These are phyloP conservation scores for Geranium incanum DNA, from an alignment of 441 rosid species.

Conservation along the genomic window DNA sequence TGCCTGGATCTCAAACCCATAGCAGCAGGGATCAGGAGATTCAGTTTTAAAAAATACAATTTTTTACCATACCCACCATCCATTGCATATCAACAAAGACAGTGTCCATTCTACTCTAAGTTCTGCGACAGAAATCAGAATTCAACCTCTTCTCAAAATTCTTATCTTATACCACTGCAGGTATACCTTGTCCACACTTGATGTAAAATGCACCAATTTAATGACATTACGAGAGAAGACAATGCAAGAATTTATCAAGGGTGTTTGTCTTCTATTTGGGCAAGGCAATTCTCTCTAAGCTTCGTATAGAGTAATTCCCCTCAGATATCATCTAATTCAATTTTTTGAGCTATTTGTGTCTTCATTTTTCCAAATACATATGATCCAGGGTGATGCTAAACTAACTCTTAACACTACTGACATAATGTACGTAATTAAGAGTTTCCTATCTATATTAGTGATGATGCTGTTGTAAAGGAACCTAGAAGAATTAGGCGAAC, in stretches of 20 bases:
- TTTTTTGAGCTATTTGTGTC: too few species aligned
- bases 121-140: not conserved
- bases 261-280: not conserved
- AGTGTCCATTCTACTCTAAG: not conserved
- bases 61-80: not conserved
- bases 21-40: not conserved
- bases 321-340: too few species aligned
- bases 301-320: not conserved
- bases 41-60: not conserved
- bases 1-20: not conserved
- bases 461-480: not conserved
- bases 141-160: not conserved
- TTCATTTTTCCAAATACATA: too few species aligned
- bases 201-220: not conserved
- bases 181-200: not conserved
- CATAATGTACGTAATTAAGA: not conserved
- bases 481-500: not conserved
- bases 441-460: not conserved
- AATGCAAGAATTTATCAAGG: not conserved
- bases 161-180: not conserved
- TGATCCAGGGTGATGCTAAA: too few species aligned
- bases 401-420: not conserved
- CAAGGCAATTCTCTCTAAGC: not conserved
- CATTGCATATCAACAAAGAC: not conserved
- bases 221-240: not conserved